Evolutionary conservation across 75 land plant species (phyloP), one percentile per base, ranked within the genome.

Genomic region (Pinus albicaulis): DNA sequence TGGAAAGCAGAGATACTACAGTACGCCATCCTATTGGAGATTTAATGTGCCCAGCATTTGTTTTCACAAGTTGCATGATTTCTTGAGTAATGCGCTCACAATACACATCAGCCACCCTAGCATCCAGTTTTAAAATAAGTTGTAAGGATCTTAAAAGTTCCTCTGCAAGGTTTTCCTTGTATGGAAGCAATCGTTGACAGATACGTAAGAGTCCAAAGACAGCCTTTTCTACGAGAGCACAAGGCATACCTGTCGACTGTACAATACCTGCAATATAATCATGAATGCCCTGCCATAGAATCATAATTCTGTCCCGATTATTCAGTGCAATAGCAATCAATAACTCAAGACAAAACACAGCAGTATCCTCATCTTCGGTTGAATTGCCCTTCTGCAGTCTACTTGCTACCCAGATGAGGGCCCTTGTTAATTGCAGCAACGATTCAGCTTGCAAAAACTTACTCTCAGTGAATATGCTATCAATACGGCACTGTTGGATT

Each of bases 321-420:
- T 79, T 78, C 17, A 87, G 48, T 24, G 94, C 62, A 55, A 95
- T 82, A 24, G 85, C 77, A 28, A 81, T 79, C 58, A 98, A 74
- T 28, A 98, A 85, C 69, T 98, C 98, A 83, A 91, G 86, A 82
- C 98, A 98, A 78, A 98, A 98, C 2, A 88, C 89, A 19, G 94
- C 93, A 31, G 98, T 91, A 36, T 98, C 99, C 64, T 98, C 96
- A 60, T 98, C 98, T 59, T 97, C 99, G 11, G 91, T 79, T 11
- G 91, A 86, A 80, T 85, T 88, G 63, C 91, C 85, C 72, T 95
- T 98, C 57, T 95, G 98, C 7, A 90, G 90, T 75, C 88, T 86
- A 10, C 99, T 98, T 3, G 93, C 98, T 24, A 96, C 92, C 83
- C 92, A 91, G 58, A 98, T 84, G 15, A 98, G 78, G n/a, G 98